A percentile compares a stretch with the other conserved stretches of the same genome.
Conservation (phyloP, 345 rosid species). For the Firmiana major region DNA sequence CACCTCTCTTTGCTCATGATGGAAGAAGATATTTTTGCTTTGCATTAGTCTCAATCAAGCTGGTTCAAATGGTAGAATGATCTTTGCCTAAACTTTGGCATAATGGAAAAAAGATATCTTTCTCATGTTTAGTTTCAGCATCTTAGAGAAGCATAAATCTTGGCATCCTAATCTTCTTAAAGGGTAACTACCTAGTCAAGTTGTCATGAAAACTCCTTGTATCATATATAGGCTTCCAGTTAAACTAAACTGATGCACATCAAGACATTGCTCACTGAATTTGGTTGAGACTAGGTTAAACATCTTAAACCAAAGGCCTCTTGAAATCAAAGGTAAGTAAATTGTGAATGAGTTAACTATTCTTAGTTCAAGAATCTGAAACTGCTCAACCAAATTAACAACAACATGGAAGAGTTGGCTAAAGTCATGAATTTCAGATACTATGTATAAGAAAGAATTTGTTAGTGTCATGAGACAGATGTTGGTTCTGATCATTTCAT, state of each 20-base stretch:
- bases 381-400: not conserved
- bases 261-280: not conserved
- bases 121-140: not conserved
- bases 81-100: not conserved
- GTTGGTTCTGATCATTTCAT: not conserved
- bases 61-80: not conserved
- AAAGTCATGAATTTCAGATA: not conserved
- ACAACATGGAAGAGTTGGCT: not conserved
- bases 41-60: not conserved
- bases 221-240: not conserved
- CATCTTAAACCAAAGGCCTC: not conserved
- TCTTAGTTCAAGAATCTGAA: not conserved
- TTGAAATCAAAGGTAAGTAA: not conserved
- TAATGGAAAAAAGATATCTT: not conserved
- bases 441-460: not conserved
- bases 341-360: not conserved
- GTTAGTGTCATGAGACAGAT: not conserved
- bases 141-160: not conserved
- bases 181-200: not conserved
- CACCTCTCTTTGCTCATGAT: not conserved
- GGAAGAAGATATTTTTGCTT: not conserved
- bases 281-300: not conserved
- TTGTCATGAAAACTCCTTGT: not conserved
- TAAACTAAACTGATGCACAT: not conserved
- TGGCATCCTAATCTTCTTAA: not conserved